Conservation (phyloP, 148 eudicot species). For the Chenopodium quinoa region DNA sequence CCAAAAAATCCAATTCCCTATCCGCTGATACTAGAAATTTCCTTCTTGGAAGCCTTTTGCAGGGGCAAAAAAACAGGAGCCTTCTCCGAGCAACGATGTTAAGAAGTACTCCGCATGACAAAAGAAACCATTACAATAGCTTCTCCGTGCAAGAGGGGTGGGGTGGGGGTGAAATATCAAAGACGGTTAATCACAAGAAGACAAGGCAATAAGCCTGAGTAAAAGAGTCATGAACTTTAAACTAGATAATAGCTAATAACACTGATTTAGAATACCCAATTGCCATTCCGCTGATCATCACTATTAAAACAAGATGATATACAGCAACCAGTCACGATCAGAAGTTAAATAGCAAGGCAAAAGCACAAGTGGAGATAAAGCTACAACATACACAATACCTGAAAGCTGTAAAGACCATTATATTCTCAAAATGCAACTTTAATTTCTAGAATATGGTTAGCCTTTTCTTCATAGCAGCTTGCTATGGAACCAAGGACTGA, state of each 20-base stretch:
- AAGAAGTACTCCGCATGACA: not conserved
- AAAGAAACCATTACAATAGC: not conserved
- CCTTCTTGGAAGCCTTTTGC: no score
- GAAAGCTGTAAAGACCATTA: conserved; percentile 16
- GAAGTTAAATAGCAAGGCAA: conserved; percentile 21
- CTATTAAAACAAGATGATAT: conserved; percentile 32
- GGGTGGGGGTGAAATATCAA: not conserved
- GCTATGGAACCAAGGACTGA: conserved; percentile 36
- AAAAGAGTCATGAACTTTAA: not conserved
- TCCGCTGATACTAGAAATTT: no score
- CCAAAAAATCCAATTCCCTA: no score
- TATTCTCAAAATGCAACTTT: conserved; percentile 7
- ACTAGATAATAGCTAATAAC: not conserved
- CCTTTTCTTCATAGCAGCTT: not conserved
- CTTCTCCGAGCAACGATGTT: no score
- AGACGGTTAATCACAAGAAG: conserved; percentile 3
- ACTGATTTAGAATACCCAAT: conserved; percentile 11
- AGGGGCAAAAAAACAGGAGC: no score
- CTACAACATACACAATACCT: conserved; percentile 36
- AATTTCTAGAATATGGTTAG: conserved; percentile 13
- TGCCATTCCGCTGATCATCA: conserved; percentile 26
- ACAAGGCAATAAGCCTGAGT: not conserved
- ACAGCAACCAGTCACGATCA: conserved; percentile 30
- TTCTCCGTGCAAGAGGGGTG: not conserved
- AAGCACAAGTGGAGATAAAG: conserved; percentile 16